Evolutionary conservation across 495 filamentous ascomycete genomes (phyloP).

Genomic region (Tuber indicum): DNA sequence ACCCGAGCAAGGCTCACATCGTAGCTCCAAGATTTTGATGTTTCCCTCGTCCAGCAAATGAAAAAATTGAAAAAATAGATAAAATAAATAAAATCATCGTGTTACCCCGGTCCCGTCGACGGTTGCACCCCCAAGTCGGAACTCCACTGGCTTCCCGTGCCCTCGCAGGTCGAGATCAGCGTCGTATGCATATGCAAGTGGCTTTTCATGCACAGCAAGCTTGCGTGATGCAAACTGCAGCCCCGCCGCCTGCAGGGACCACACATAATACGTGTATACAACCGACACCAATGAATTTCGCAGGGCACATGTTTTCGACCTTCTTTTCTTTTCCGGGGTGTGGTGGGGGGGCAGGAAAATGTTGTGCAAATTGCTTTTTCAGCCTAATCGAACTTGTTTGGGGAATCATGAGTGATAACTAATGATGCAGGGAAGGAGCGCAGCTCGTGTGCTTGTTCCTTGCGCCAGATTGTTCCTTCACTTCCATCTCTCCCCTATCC

Average conservation of each 20-base stretch:
- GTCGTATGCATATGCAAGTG: constrained; percentile 44
- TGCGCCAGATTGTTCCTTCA: not conserved
- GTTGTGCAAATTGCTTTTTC: constrained; percentile 3
- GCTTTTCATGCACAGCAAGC: constrained; percentile 41
- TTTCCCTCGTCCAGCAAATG: not conserved
- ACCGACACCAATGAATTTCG: constrained; percentile 42
- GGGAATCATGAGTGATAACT: not conserved
- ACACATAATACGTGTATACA: constrained; percentile 43
- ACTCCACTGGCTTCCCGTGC: constrained; percentile 41
- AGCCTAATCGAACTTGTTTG: not conserved
- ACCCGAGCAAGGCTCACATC: not conserved
- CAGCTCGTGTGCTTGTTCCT: not conserved
- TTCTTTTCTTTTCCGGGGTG: constrained; percentile 14
- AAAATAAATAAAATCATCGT: constrained; percentile 24
- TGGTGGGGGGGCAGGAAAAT: not conserved
- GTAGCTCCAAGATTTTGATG: not conserved
- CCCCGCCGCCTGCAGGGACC: constrained; percentile 42
- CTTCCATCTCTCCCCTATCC: not conserved
- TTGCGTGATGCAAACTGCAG: constrained; percentile 44
- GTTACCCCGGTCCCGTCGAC: constrained; percentile 38
- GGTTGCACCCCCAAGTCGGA: constrained; percentile 32
- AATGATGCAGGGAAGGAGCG: constrained; percentile 7
- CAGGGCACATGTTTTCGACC: constrained; percentile 29
- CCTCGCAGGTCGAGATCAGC: constrained; percentile 46
- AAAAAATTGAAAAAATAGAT: constrained; percentile 2